Percentiles rank a stretch among this genome's conserved stretches.
These are phyloP conservation scores for Flaveria brownii DNA, from an alignment of 129 eudicot genomes.

Conservation along the genomic window DNA sequence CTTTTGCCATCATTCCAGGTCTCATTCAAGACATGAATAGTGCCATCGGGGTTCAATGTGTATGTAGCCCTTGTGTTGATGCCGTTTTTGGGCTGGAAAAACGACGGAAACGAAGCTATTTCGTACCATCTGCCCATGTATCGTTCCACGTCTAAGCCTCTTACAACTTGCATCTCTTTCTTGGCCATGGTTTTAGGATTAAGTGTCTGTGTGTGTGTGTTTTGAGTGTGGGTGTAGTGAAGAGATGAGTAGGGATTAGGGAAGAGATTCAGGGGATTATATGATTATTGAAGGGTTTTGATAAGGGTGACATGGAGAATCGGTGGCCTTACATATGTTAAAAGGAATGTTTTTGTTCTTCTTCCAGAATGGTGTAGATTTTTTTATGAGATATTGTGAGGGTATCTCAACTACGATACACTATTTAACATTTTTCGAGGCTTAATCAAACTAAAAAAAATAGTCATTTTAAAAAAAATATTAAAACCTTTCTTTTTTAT, in stretches of 20 bases:
- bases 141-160: conserved; percentile 55
- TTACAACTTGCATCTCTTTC: conserved; percentile 73
- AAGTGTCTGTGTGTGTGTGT: not conserved
- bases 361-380: conserved; percentile 17
- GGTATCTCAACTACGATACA: too few relatives aligned
- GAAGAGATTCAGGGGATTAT: not conserved
- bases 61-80: conserved; percentile 80
- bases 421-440: too few relatives aligned
- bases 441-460: too few relatives aligned
- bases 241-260: not conserved
- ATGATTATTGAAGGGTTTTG: conserved; percentile 2
- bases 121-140: conserved; percentile 98
- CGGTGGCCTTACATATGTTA: conserved; percentile 18
- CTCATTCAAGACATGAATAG: conserved; percentile 72
- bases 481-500: too few relatives aligned
- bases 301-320: conserved; percentile 30
- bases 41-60: conserved; percentile 59
- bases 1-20: conserved; percentile 82
- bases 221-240: not conserved
- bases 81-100: conserved; percentile 65
- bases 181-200: conserved; percentile 37
- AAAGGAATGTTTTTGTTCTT: not conserved
- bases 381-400: too few relatives aligned
- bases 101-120: conserved; percentile 78
- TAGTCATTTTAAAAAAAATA: too few relatives aligned